Conservation (phyloP, 1,284 basidiomycete genomes). For the Trichosporon sp. region DNA sequence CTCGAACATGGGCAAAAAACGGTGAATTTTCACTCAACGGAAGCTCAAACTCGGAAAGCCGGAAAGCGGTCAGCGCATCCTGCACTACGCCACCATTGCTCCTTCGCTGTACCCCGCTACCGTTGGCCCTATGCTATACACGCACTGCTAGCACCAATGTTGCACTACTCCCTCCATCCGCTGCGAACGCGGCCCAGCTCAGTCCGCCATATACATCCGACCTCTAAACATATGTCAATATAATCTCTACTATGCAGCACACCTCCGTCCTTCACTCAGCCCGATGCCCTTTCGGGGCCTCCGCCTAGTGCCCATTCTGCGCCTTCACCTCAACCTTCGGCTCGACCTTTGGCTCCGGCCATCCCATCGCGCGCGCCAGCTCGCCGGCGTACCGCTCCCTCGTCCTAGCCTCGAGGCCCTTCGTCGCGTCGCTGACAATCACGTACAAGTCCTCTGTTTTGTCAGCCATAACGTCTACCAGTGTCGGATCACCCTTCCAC, state of each 20-base stretch:
- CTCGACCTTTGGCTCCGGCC: background rate
- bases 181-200: background rate
- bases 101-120: no score
- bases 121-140: no score
- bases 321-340: background rate
- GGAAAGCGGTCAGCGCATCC: no score
- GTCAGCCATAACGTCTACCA: background rate
- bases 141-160: no score
- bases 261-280: no score
- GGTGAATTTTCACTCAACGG: no score
- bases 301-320: background rate
- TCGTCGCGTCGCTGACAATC: constrained; percentile 18
- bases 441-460: constrained; percentile 23
- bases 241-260: background rate
- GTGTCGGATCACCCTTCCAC: constrained; percentile 9
- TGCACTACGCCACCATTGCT: no score
- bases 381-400: constrained; percentile 15
- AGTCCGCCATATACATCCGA: background rate
- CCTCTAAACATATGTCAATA: background rate
- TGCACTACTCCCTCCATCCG: background rate
- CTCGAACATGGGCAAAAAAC: no score
- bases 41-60: no score
- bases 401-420: constrained; percentile 11
- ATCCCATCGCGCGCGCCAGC: constrained; percentile 4
- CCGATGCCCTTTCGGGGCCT: no score